Evolutionary conservation across 192 early-diverging fungal species (phyloP).

Genomic region (Podila minutissima): DNA sequence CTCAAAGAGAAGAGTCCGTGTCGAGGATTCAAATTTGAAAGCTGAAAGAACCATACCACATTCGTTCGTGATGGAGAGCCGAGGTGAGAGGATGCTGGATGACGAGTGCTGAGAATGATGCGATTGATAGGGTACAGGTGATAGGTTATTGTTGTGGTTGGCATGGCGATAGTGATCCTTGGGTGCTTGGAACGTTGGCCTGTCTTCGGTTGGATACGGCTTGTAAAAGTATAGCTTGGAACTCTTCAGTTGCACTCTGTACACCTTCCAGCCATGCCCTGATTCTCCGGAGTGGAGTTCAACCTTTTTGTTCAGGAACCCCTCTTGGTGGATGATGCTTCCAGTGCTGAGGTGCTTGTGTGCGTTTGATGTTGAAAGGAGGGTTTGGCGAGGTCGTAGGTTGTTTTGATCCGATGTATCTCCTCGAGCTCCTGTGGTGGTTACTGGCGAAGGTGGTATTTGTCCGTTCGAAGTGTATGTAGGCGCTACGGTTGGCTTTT

Average conservation of each 20-base stretch:
- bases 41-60: constrained; percentile 63
- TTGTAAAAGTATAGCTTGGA: constrained; percentile 83
- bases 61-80: constrained; percentile 46
- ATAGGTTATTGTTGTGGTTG: neutral
- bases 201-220: constrained; percentile 58
- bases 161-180: constrained; percentile 28
- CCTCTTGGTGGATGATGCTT: constrained; percentile 59
- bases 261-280: constrained; percentile 81
- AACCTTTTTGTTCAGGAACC: constrained; percentile 79
- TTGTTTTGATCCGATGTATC: neutral
- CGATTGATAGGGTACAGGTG: neutral
- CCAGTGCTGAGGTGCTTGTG: constrained; percentile 39
- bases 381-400: neutral
- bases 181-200: constrained; percentile 27
- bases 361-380: constrained; percentile 3
- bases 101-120: constrained; percentile 28
- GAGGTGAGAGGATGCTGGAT: constrained; percentile 22
- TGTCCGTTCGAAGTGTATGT: neutral
- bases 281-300: constrained; percentile 71
- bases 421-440: neutral
- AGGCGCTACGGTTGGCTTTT: neutral
- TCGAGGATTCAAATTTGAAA: constrained; percentile 67
- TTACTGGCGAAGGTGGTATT: neutral
- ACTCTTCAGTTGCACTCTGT: constrained; percentile 75
- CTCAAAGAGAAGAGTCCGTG: constrained; percentile 65